A percentile compares a stretch with the other conserved stretches of the same genome.
phyloP scores from a whole-genome alignment of 495 filamentous ascomycete genomes.

The Entonaema liquescens region DNA sequence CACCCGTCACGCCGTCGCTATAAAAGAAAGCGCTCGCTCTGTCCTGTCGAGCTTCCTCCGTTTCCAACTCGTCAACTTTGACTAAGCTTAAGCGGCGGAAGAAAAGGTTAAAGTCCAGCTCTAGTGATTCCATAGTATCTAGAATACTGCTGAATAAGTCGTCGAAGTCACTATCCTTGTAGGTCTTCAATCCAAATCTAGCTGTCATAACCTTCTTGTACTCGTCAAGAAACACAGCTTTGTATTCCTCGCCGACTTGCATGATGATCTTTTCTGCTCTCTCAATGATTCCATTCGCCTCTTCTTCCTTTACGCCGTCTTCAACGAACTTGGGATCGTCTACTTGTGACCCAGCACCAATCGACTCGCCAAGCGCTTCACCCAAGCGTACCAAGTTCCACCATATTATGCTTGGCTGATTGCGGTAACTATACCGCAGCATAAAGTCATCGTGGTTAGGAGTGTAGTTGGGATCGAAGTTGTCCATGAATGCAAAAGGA shows the following conservation, averaged over 20 bases:
- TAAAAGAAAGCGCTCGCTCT: conserved; percentile 76
- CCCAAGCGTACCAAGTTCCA: conserved; percentile 96
- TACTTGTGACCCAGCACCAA: conserved; percentile 73
- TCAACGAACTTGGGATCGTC: conserved; percentile 75
- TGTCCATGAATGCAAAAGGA: conserved; percentile 95
- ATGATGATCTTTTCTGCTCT: conserved; percentile 85
- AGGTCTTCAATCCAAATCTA: conserved; percentile 75
- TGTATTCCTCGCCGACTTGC: conserved; percentile 82
- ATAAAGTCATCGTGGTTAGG: conserved; percentile 95
- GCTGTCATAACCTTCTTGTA: conserved; percentile 84
- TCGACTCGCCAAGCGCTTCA: conserved; percentile 87
- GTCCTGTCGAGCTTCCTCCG: conserved; percentile 64
- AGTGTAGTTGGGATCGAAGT: conserved; percentile 92
- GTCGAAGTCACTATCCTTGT: conserved; percentile 77
- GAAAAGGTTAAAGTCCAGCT: conserved; percentile 91
- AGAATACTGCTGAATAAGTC: conserved; percentile 77
- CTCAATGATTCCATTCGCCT: conserved; percentile 72
- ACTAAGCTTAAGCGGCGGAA: conserved; percentile 78
- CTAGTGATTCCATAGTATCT: conserved; percentile 79
- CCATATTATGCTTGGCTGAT: conserved; percentile 96
- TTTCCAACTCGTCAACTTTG: conserved; percentile 64
- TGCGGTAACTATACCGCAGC: conserved; percentile 88
- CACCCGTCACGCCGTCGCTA: conserved; percentile 65
- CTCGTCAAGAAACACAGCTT: conserved; percentile 81
- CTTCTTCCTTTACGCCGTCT: conserved; percentile 73